phyloP scores from a whole-genome alignment of 2,329 filamentous ascomycete species.

The Orbilia quercus region DNA sequence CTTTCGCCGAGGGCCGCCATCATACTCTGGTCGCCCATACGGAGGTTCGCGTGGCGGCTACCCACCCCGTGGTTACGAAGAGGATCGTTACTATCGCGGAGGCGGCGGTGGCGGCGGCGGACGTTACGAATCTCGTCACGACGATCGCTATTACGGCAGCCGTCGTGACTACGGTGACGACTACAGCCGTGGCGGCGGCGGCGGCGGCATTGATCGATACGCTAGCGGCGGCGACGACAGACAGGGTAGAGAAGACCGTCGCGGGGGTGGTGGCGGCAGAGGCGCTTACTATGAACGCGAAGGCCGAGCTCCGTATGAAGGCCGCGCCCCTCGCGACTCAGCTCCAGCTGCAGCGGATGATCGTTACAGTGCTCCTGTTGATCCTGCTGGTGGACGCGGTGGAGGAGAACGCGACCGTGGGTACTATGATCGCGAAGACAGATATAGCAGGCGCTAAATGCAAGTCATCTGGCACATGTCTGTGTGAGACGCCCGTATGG shows the following conservation, averaged over 20 bases:
- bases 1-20: constrained; percentile 66
- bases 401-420: constrained; percentile 65
- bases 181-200: constrained; percentile 60
- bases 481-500: constrained; percentile 39
- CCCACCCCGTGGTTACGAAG: constrained; percentile 64
- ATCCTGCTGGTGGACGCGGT: constrained; percentile 62
- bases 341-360: constrained; percentile 61
- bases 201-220: constrained; percentile 68
- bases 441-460: constrained; percentile 59
- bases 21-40: constrained; percentile 63
- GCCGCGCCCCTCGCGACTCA: constrained; percentile 60
- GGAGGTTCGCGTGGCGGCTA: constrained; percentile 65
- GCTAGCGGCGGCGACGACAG: constrained; percentile 64
- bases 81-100: constrained; percentile 65
- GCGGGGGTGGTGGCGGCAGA: constrained; percentile 61
- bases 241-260: constrained; percentile 60
- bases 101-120: constrained; percentile 61
- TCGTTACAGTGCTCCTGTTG: constrained; percentile 56
- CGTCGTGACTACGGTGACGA: constrained; percentile 52
- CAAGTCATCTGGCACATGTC: constrained; percentile 53
- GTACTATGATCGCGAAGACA: constrained; percentile 62
- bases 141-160: constrained; percentile 66
- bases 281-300: constrained; percentile 69
- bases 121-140: constrained; percentile 70
- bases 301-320: constrained; percentile 60